Conservation (phyloP, 2,329 filamentous ascomycete species). For the Amesomyces nigricolor region DNA sequence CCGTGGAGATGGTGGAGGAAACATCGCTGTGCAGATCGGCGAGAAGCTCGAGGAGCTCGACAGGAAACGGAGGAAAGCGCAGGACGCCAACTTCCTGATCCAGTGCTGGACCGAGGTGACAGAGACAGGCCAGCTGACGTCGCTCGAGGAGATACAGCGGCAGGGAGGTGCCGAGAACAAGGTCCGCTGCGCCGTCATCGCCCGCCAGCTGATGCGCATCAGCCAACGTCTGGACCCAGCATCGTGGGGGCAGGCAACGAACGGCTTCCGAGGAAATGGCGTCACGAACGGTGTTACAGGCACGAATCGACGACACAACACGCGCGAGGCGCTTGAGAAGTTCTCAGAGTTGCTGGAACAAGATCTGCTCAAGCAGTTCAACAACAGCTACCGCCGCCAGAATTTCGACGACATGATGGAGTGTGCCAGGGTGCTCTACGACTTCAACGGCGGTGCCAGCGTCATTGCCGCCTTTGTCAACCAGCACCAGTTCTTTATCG, state of each 20-base stretch:
- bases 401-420: conserved; percentile 99
- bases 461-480: conserved; percentile 97
- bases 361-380: conserved; percentile 91
- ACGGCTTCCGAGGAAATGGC: conserved; percentile 47
- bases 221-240: conserved; percentile 81
- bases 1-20: conserved; percentile 62
- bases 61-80: conserved; percentile 78
- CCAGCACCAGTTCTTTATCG: conserved; percentile 98
- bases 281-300: conserved; percentile 44
- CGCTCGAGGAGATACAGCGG: conserved; percentile 81
- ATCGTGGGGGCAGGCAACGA: conserved; percentile 61
- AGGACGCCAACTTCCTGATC: conserved; percentile 91
- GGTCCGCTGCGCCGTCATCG: conserved; percentile 88
- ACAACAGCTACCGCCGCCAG: conserved; percentile 89
- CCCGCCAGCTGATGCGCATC: conserved; percentile 87
- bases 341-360: conserved; percentile 95
- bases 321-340: conserved; percentile 88
- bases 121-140: conserved; percentile 77
- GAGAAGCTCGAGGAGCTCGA: conserved; percentile 92
- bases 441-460: conserved; percentile 93
- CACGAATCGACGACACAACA: conserved; percentile 53
- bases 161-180: conserved; percentile 86
- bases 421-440: conserved; percentile 85
- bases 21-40: conserved; percentile 89
- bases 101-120: conserved; percentile 96